Conservation (phyloP, 2,329 filamentous ascomycete genomes). For the Botryotinia convoluta region DNA sequence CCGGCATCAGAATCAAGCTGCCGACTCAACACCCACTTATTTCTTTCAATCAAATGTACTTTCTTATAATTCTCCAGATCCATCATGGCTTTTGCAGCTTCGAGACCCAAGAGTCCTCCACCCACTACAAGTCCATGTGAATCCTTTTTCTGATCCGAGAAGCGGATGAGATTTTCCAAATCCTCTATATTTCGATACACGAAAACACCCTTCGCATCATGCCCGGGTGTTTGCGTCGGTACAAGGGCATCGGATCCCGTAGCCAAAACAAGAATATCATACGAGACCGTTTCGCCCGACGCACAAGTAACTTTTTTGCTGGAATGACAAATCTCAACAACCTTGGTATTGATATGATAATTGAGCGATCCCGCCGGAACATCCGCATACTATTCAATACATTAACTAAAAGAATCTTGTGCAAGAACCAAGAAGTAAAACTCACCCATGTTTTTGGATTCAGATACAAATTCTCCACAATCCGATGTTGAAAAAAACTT, state of each 20-base stretch:
- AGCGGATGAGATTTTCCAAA: constrained; percentile 72
- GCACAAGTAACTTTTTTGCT: constrained; percentile 68
- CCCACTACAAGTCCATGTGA: constrained; percentile 75
- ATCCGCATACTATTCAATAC: constrained; percentile 30
- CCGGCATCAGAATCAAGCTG: constrained; percentile 83
- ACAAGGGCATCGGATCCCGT: constrained; percentile 84
- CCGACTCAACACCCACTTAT: constrained; percentile 76
- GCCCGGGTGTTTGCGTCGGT: constrained; percentile 64
- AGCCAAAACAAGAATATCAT: constrained; percentile 79
- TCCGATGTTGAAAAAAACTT: constrained; percentile 82
- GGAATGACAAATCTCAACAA: constrained; percentile 62
- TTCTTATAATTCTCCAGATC: constrained; percentile 72
- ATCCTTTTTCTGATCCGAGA: constrained; percentile 63
- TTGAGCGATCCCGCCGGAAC: constrained; percentile 61
- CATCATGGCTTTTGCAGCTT: constrained; percentile 90
- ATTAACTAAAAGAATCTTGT: neutral
- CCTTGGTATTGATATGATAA: constrained; percentile 73
- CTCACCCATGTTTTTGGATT: constrained; percentile 79
- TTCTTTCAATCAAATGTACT: constrained; percentile 78
- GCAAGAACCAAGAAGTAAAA: neutral
- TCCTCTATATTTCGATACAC: constrained; percentile 87
- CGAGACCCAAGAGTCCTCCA: constrained; percentile 79
- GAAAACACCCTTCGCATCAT: constrained; percentile 80
- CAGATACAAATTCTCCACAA: constrained; percentile 83
- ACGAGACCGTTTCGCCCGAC: constrained; percentile 65